These are phyloP conservation scores for Linnemannia zychae DNA, from an alignment of 192 early-diverging fungal species.

Conservation along the genomic window DNA sequence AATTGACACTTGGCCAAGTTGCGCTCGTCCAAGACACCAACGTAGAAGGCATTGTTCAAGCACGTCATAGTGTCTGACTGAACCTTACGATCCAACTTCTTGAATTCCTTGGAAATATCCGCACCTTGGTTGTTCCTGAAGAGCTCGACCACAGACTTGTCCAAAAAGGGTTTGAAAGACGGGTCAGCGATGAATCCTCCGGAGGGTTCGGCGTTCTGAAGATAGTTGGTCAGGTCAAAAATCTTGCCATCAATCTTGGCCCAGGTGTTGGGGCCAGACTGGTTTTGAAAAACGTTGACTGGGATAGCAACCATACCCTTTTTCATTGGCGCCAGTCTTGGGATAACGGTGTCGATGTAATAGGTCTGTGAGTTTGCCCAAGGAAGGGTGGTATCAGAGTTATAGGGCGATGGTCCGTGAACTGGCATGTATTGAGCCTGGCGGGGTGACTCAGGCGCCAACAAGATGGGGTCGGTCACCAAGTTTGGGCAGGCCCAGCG, in stretches of 20 bases:
- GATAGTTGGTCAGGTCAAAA: constrained; percentile 78
- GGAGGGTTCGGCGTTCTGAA: constrained; percentile 60
- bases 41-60: constrained; percentile 74
- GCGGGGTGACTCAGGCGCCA: constrained; percentile 7
- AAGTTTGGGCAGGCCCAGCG: constrained; percentile 49
- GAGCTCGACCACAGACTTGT: constrained; percentile 48
- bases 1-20: constrained; percentile 66
- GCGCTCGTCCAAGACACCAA: constrained; percentile 76
- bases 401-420: constrained; percentile 35
- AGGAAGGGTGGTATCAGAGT: constrained; percentile 16
- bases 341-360: constrained; percentile 57
- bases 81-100: constrained; percentile 29
- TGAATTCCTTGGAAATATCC: constrained; percentile 64
- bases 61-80: constrained; percentile 64
- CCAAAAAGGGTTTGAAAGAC: constrained; percentile 58
- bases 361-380: constrained; percentile 33
- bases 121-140: constrained; percentile 61
- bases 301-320: constrained; percentile 80
- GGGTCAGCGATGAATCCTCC: constrained; percentile 61
- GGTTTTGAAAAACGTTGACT: constrained; percentile 63
- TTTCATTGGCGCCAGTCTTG: constrained; percentile 63
- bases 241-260: constrained; percentile 71
- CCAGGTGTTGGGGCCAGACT: constrained; percentile 62
- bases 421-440: constrained; percentile 19
- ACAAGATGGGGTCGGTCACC: constrained; percentile 24